These are phyloP conservation scores for Liriodendron chinense DNA, from an alignment of 164 flowering plant genomes.

Conservation along the genomic window DNA sequence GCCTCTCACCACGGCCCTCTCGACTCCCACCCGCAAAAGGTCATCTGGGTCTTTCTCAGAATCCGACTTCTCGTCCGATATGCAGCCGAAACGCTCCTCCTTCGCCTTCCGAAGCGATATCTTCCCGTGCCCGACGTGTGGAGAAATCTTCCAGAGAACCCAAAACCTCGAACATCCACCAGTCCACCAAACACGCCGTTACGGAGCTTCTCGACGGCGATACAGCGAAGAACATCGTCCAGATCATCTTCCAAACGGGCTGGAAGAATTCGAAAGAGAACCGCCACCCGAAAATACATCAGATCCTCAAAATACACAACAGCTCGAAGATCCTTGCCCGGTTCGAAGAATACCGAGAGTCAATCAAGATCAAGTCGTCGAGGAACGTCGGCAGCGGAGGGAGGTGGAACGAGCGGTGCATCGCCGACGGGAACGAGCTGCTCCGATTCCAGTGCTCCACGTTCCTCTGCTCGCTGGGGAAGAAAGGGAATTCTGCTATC, in stretches of 20 bases:
- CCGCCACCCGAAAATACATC: slow-evolving; percentile 23
- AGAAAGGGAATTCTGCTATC: slow-evolving; percentile 37
- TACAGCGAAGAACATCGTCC: slow-evolving; percentile 65
- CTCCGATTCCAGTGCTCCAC: slow-evolving; percentile 79
- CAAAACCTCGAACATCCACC: slow-evolving; percentile 68
- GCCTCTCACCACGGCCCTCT: background rate
- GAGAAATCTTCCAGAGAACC: slow-evolving; percentile 57
- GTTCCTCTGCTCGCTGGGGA: slow-evolving; percentile 63
- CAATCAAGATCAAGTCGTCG: slow-evolving; percentile 49
- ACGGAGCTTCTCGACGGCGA: slow-evolving; percentile 72
- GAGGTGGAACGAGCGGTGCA: slow-evolving; percentile 57
- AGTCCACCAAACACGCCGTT: slow-evolving; percentile 59
- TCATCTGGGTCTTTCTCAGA: slow-evolving; percentile 17
- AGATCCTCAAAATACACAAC: slow-evolving; percentile 77
- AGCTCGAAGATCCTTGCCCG: slow-evolving; percentile 47
- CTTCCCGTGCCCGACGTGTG: slow-evolving; percentile 72
- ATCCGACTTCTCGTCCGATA: slow-evolving; percentile 34
- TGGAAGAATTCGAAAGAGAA: slow-evolving; percentile 35
- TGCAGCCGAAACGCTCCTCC: slow-evolving; percentile 7
- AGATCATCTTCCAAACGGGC: slow-evolving; percentile 71
- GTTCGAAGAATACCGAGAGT: slow-evolving; percentile 78
- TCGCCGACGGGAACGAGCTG: slow-evolving; percentile 88
- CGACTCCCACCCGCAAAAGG: slow-evolving; percentile 16
- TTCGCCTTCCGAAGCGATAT: slow-evolving; percentile 60
- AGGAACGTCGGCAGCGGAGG: slow-evolving; percentile 23